A percentile compares a stretch with the other conserved stretches of the same genome.
Conservation (phyloP, 2,329 filamentous ascomycete genomes). For the Penicillium olsonii region DNA sequence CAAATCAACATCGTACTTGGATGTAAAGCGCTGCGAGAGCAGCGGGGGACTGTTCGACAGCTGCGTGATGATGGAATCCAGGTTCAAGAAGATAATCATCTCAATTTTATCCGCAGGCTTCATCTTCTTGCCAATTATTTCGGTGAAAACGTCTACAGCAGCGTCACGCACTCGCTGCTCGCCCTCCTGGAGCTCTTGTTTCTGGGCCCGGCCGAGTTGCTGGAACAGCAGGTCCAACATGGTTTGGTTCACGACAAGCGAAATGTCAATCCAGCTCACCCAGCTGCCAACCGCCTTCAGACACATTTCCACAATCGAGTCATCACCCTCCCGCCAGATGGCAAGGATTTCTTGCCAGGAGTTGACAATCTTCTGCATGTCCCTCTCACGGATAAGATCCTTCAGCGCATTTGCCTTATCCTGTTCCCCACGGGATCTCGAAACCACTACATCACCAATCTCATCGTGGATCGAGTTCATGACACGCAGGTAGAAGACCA, state of each 20-base stretch:
- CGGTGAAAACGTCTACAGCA: slow-evolving; percentile 90
- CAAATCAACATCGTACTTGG: slow-evolving; percentile 91
- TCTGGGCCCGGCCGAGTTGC: slow-evolving; percentile 74
- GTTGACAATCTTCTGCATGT: slow-evolving; percentile 82
- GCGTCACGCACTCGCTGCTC: slow-evolving; percentile 85
- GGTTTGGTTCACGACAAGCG: slow-evolving; percentile 83
- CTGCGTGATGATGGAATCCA: slow-evolving; percentile 81
- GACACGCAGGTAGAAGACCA: slow-evolving; percentile 85
- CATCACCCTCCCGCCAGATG: slow-evolving; percentile 71
- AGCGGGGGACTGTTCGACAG: slow-evolving; percentile 82
- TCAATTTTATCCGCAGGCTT: slow-evolving; percentile 88
- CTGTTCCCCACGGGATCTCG: slow-evolving; percentile 73
- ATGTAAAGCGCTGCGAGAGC: slow-evolving; percentile 74
- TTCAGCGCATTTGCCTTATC: slow-evolving; percentile 89
- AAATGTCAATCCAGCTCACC: slow-evolving; percentile 99
- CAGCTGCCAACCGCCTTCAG: slow-evolving; percentile 92
- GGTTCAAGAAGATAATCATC: slow-evolving; percentile 86
- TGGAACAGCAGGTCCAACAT: slow-evolving; percentile 85
- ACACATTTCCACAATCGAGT: slow-evolving; percentile 79
- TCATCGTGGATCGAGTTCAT: slow-evolving; percentile 92
- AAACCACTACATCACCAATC: slow-evolving; percentile 88
- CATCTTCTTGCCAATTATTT: slow-evolving; percentile 99
- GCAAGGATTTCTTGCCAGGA: slow-evolving; percentile 91
- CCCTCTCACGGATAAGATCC: slow-evolving; percentile 80
- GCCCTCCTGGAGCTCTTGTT: slow-evolving; percentile 62